A percentile compares a stretch with the other conserved stretches of the same genome.
Evolutionary conservation across 129 eudicot species (phyloP).

Genomic region (Chrysanthemum seticuspe): DNA sequence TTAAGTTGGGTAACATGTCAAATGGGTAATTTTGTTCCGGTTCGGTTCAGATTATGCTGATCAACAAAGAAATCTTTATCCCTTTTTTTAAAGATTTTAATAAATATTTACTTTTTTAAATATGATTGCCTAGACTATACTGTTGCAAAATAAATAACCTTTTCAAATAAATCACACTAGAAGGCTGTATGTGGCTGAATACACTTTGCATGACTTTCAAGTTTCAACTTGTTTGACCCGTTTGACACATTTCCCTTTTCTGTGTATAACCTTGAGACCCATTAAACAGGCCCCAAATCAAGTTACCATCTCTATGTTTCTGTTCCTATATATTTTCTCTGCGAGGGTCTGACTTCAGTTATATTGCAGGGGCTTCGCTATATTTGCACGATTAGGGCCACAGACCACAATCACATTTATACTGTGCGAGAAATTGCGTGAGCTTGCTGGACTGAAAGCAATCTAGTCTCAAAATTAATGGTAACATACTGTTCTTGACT

Average conservation of each 20-base stretch:
- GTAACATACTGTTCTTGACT: background rate
- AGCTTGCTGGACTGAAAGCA: constrained; percentile 76
- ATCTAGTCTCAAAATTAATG: constrained; percentile 33
- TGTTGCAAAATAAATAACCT: too few species aligned
- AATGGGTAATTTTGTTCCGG: background rate
- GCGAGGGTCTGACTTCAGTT: background rate
- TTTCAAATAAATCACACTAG: too few species aligned
- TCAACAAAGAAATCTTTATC: background rate
- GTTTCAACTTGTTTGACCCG: too few species aligned
- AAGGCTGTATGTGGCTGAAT: too few species aligned
- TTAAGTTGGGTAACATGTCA: background rate
- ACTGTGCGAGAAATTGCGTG: constrained; percentile 87
- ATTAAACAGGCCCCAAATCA: too few species aligned
- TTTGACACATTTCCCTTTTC: too few species aligned
- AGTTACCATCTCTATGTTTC: too few species aligned
- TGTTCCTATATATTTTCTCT: too few species aligned
- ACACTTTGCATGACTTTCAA: too few species aligned
- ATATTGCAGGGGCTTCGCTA: constrained; percentile 73
- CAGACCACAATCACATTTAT: constrained; percentile 86
- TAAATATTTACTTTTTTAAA: too few species aligned
- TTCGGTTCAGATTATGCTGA: background rate
- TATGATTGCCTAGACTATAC: background rate
- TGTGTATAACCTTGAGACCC: too few species aligned
- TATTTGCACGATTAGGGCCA: constrained; percentile 90
- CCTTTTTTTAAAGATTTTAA: background rate